Base-by-base conservation (phyloP, 331 rosid genomes). In the Saraca asoca region DNA sequence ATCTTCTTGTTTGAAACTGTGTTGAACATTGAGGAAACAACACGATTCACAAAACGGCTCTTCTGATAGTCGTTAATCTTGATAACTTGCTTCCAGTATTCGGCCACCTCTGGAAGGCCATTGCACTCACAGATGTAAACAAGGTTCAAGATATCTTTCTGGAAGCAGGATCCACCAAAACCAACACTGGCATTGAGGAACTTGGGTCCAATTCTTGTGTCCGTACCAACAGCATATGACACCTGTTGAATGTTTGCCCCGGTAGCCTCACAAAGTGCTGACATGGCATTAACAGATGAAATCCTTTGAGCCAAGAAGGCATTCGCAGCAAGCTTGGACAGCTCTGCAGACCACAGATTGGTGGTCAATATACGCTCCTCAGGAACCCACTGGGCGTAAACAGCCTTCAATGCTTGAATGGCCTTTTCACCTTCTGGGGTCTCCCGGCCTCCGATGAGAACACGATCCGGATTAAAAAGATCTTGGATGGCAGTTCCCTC, bases 301-400 rank as follows among this genome's bases (percentile, higher is more conserved):
- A 87, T 87, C 17, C 94, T 82, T 57, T 87, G 94, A 29, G 94
- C 94, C 88, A 87, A 84, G 77, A 87, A 84, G 68, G 94, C 90
- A 57, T 87, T 87, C 49, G 90, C 94, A 50, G 94, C 94, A 16
- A 87, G 94, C 80, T 87, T 87, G 16, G 94, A 87, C 48, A 87
- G 79, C 72, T 87, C 94, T 0, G 94, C 94, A 34, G 94, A 87
- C 94, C 94, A 87, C 16, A 87, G 86, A 50, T 87, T 87, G 69
- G 94, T 87, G 83, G 94, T 87, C 5, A 87, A 68, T 33, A 87
- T 87, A 68, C 80, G 69, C 0, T 68, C 81, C 61, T 87, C 86
- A 16, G 94, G 81, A 39, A 87, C 94, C 94, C 94, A 87, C 5
- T 84, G 89, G 54, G 90, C 62, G 58, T 87, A 87, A 44, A 87